These are phyloP conservation scores for Claviceps lovelessii DNA, from an alignment of 2,329 filamentous ascomycete genomes.

Conservation along the genomic window DNA sequence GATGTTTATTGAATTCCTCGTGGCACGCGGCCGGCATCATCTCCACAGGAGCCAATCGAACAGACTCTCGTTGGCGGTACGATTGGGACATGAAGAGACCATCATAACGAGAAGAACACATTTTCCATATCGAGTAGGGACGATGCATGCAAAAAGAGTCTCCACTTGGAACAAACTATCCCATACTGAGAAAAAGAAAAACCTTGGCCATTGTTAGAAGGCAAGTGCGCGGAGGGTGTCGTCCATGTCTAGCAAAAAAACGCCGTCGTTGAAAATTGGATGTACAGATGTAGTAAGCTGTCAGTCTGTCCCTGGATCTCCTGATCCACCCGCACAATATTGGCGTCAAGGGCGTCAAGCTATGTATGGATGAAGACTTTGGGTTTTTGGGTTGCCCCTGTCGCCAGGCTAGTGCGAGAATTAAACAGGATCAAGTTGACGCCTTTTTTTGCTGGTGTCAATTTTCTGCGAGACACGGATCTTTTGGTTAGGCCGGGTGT, in stretches of 20 bases:
- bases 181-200: no score
- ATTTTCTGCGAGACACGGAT: slow-evolving; percentile 16
- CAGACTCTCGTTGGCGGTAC: background rate
- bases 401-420: no score
- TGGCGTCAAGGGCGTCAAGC: background rate
- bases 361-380: background rate
- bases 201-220: no score
- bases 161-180: no score
- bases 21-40: background rate
- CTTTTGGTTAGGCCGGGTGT: slow-evolving; percentile 4
- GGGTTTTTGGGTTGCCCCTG: background rate
- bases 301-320: background rate
- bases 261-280: background rate
- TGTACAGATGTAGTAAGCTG: background rate
- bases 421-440: background rate
- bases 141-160: no score
- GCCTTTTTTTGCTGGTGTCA: slow-evolving; percentile 9
- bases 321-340: background rate
- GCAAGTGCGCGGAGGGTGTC: background rate
- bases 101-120: background rate
- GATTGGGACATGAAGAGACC: background rate
- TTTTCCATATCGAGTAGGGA: background rate
- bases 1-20: background rate
- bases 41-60: background rate
- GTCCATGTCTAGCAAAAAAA: background rate